Conservation (phyloP, 2,329 filamentous ascomycete species). For the Colletotrichum sublineola region DNA sequence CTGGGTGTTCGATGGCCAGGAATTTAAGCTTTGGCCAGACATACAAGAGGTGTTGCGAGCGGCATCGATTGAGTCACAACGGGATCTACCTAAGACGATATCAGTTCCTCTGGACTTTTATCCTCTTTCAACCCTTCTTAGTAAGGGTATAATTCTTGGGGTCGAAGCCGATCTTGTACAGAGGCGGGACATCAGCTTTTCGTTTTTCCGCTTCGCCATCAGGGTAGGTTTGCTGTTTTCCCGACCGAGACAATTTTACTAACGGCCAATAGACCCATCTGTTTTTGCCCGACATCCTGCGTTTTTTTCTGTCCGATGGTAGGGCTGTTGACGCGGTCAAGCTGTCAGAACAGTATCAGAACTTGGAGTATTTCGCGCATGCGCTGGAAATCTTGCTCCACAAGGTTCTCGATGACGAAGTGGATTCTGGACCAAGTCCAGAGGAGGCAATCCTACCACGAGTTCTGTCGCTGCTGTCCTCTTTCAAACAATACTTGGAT, state of each 20-base stretch:
- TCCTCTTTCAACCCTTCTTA: constrained; percentile 87
- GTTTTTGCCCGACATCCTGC: constrained; percentile 89
- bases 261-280: constrained; percentile 78
- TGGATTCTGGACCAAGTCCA: constrained; percentile 76
- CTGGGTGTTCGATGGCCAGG: constrained; percentile 92
- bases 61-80: constrained; percentile 72
- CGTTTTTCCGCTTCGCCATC: constrained; percentile 88
- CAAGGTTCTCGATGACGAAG: constrained; percentile 93
- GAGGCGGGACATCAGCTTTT: constrained; percentile 90
- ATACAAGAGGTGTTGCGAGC: constrained; percentile 85
- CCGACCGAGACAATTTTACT: constrained; percentile 81
- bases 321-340: constrained; percentile 85
- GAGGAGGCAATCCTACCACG: constrained; percentile 75
- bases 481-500: constrained; percentile 88
- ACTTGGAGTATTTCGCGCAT: constrained; percentile 92
- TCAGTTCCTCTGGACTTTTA: constrained; percentile 94
- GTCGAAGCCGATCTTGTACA: constrained; percentile 95
- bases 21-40: constrained; percentile 90
- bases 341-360: constrained; percentile 86
- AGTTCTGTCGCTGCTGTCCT: constrained; percentile 75
- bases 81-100: constrained; percentile 81
- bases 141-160: constrained; percentile 90
- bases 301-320: constrained; percentile 80
- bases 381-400: constrained; percentile 93
- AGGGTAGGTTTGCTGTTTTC: constrained; percentile 89